phyloP scores from a whole-genome alignment of 805 yeast species.

The Hagleromyces aurorensis region DNA sequence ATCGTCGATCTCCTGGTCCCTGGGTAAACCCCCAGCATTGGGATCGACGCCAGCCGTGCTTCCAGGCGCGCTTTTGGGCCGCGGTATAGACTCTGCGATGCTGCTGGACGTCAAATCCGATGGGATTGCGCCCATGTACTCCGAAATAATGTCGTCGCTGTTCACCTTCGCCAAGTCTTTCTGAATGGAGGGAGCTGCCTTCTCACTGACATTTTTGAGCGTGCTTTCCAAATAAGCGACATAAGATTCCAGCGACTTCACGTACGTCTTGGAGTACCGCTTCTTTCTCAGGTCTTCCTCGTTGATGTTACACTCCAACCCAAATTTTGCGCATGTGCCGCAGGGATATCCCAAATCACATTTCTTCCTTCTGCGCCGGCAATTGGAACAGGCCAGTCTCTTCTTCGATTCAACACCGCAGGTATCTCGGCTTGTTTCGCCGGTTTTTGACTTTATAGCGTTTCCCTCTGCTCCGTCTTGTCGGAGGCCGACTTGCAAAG shows the following conservation, averaged over 20 bases:
- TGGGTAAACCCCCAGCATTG: too few species aligned
- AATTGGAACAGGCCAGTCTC: constrained; percentile 30
- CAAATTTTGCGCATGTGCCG: constrained; percentile 37
- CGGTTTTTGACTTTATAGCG: constrained; percentile 1
- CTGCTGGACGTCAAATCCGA: too few species aligned
- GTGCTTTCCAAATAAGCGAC: constrained; percentile 25
- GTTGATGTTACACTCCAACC: constrained; percentile 39
- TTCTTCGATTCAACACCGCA: too few species aligned
- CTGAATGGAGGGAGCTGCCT: constrained; percentile 15
- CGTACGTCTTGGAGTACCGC: constrained; percentile 43
- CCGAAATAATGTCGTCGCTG: constrained; percentile 18
- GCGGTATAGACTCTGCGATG: too few species aligned
- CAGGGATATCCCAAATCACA: constrained; percentile 46
- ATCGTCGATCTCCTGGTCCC: too few species aligned
- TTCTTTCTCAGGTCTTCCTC: constrained; percentile 44
- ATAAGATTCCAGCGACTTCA: constrained; percentile 36
- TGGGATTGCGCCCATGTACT: constrained; percentile 2
- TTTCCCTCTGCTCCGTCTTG: too few species aligned
- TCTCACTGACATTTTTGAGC: constrained; percentile 19
- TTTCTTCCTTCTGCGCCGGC: constrained; percentile 35
- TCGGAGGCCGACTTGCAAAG: too few species aligned
- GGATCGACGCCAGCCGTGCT: too few species aligned
- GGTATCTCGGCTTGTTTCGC: constrained; percentile 7
- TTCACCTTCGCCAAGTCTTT: constrained; percentile 14
- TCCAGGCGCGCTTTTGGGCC: too few species aligned